phyloP scores from a whole-genome alignment of 495 filamentous ascomycete genomes.

The Hypoxylon crocopeplum region DNA sequence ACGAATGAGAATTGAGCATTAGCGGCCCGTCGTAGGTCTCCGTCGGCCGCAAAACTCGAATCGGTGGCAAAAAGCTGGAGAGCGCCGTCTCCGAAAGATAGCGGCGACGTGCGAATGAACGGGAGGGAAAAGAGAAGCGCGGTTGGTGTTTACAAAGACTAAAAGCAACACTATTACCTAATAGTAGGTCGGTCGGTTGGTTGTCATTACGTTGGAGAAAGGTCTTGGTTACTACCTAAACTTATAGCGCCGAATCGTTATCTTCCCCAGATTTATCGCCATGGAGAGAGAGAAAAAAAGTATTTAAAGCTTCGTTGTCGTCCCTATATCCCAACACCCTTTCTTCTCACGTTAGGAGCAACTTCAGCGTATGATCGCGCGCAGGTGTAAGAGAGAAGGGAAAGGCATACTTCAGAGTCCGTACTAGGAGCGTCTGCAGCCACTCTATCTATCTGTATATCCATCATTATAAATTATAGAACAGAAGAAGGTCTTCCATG shows the following conservation, averaged over 20 bases:
- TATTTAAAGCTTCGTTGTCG: background rate
- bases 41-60: constrained; percentile 3
- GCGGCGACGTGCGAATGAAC: constrained; percentile 14
- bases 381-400: background rate
- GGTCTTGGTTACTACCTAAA: background rate
- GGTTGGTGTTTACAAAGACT: constrained; percentile 1
- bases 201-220: background rate
- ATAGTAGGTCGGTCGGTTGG: constrained; percentile 4
- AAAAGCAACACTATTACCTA: constrained; percentile 25
- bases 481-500: constrained; percentile 26
- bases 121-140: constrained; percentile 1
- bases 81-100: background rate
- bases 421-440: no score
- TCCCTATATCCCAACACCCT: background rate
- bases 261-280: constrained; percentile 20
- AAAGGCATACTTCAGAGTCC: no score
- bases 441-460: no score
- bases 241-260: constrained; percentile 12
- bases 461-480: no score
- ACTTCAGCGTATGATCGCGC: background rate
- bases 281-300: background rate
- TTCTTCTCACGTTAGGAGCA: background rate
- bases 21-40: constrained; percentile 18
- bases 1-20: no score
- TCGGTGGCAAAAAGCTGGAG: no score